Evolutionary conservation across 1,139 yeast species (phyloP).

Genomic region (Candida sanyaensis): DNA sequence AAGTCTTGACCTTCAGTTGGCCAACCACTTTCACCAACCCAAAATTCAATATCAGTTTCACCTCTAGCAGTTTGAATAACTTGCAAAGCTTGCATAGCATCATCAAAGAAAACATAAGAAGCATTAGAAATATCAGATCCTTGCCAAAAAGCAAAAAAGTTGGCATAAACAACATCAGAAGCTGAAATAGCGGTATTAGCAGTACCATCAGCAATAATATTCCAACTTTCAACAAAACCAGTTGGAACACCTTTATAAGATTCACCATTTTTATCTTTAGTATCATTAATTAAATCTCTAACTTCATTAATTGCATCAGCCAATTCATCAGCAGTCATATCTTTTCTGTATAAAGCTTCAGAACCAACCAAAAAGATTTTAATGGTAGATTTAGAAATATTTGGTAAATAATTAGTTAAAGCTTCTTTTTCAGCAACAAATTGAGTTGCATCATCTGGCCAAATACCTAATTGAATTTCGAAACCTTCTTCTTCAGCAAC

Average conservation of each 20-base stretch:
- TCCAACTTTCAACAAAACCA: slow-evolving; percentile 97
- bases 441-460: slow-evolving; percentile 86
- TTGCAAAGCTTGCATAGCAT: slow-evolving; percentile 94
- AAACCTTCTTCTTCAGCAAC: slow-evolving; percentile 80
- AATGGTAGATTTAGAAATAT: slow-evolving; percentile 64
- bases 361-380: slow-evolving; percentile 84
- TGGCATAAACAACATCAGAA: slow-evolving; percentile 83
- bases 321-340: slow-evolving; percentile 67
- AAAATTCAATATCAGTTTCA: slow-evolving; percentile 77
- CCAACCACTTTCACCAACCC: slow-evolving; percentile 99
- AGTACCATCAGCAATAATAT: slow-evolving; percentile 78
- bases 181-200: slow-evolving; percentile 71
- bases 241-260: slow-evolving; percentile 72
- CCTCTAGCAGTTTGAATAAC: slow-evolving; percentile 83
- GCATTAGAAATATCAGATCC: slow-evolving; percentile 84
- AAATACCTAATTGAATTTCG: slow-evolving; percentile 75
- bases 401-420: slow-evolving; percentile 66
- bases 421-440: slow-evolving; percentile 71
- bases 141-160: slow-evolving; percentile 98
- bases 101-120: slow-evolving; percentile 89
- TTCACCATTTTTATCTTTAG: slow-evolving; percentile 79
- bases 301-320: slow-evolving; percentile 63
- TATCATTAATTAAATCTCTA: slow-evolving; percentile 54
- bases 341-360: slow-evolving; percentile 87
- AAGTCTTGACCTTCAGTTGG: slow-evolving; percentile 84